phyloP scores from a whole-genome alignment of 306 rosid species.

The Cicer arietinum region DNA sequence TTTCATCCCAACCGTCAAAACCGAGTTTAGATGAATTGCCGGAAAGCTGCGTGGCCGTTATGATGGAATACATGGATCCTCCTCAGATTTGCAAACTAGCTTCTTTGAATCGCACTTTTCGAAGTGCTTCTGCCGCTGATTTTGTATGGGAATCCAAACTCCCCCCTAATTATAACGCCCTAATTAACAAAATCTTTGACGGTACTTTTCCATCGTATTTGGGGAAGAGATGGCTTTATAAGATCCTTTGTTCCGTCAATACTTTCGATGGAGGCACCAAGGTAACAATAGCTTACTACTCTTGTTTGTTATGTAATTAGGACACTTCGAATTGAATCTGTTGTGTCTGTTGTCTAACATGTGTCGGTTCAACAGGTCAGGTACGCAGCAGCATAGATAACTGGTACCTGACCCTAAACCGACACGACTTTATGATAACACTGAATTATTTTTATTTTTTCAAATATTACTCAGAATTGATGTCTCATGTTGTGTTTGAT shows the following conservation, averaged over 20 bases:
- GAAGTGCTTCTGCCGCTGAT: conserved; percentile 84
- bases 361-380: too few relatives aligned
- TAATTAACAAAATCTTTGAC: conserved; percentile 52
- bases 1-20: background rate
- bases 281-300: conserved; percentile 39
- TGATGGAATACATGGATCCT: conserved; percentile 73
- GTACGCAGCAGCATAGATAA: too few relatives aligned
- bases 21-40: conserved; percentile 76
- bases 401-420: too few relatives aligned
- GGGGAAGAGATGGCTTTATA: conserved; percentile 72
- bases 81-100: conserved; percentile 79
- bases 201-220: conserved; percentile 45
- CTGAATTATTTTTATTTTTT: too few relatives aligned
- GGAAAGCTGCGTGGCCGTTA: conserved; percentile 73
- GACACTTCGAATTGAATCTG: too few relatives aligned
- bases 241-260: conserved; percentile 60
- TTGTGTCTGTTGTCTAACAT: too few relatives aligned
- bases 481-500: too few relatives aligned
- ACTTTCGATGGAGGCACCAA: conserved; percentile 71
- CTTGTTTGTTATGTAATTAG: too few relatives aligned
- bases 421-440: too few relatives aligned
- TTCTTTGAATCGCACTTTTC: conserved; percentile 74
- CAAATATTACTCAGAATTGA: too few relatives aligned
- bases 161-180: conserved; percentile 63
- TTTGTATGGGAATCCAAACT: conserved; percentile 92